A percentile compares a stretch with the other conserved stretches of the same genome.
Conservation (phyloP, 106 monocot genomes). For the Dendrobium officinale region DNA sequence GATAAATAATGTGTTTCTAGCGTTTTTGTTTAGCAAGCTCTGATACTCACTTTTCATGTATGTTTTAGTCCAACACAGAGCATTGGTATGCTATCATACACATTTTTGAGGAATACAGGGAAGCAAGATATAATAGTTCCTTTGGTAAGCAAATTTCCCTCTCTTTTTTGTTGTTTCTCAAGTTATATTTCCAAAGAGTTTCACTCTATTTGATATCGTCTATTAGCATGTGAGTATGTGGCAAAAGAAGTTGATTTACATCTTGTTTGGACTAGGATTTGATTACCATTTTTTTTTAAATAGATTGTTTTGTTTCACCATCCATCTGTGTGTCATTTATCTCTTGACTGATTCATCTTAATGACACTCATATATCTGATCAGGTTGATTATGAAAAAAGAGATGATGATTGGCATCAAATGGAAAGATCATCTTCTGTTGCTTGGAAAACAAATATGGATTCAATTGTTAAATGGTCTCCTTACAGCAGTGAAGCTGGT, state of each 20-base stretch:
- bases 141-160: conserved; percentile 44
- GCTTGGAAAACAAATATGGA: conserved; percentile 70
- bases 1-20: background rate
- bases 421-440: conserved; percentile 27
- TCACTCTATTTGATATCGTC: background rate
- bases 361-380: background rate
- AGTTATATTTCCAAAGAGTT: background rate
- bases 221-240: background rate
- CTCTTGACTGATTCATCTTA: background rate
- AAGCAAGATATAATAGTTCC: conserved; percentile 94
- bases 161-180: background rate
- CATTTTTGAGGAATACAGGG: conserved; percentile 62
- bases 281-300: background rate
- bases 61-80: conserved; percentile 50
- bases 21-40: background rate
- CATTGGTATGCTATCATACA: conserved; percentile 87
- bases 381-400: conserved; percentile 73
- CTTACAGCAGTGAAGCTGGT: conserved; percentile 61
- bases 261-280: background rate
- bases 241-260: background rate
- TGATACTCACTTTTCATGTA: background rate
- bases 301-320: too few relatives aligned
- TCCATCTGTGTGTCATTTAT: background rate
- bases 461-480: conserved; percentile 72
- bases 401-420: conserved; percentile 42